Base-by-base conservation (phyloP, 176 grass and related monocot species). In the Zizania latifolia region DNA sequence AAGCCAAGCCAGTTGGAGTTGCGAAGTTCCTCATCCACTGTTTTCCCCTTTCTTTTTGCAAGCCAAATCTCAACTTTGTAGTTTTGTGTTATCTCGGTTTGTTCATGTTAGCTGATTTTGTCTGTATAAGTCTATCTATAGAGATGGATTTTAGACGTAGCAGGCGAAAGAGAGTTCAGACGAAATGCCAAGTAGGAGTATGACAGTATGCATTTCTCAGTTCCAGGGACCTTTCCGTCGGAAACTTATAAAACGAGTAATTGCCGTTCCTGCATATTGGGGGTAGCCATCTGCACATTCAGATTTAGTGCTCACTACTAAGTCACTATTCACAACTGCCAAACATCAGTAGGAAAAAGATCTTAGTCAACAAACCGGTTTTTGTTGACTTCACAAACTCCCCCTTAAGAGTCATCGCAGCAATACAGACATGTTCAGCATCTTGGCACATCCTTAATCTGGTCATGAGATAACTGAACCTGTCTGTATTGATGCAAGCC, bases 401-500 rank as follows among this genome's bases (percentile, higher is more conserved):
- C 10, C 32, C 26, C 53, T 1, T 50, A 17, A 45, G 43, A 19
- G 17, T 0, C 10, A 33, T 71, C 12, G 10, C 22, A 11, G 45
- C 6, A 43, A n/a, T 16, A 48, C 24, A 53, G 38, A 17, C 4
- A 19, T 45, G 14, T 43, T 16, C 10, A 29, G 22, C 22, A 35
- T 62, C 35, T 19, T 36, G 60, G 8, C 32, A 63, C 8, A 63
- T 10, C 17, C 30, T 36, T 63, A 40, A 36, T 29, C 8, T 62
- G 59, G 33, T 37, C 3, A 3, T 36, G 9, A 15, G 21, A 66
- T 26, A 13, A n/a, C n/a, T n/a, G n/a, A n/a, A n/a, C n/a, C n/a
- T n/a, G n/a, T n/a, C n/a, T n/a, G n/a, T n/a, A n/a, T n/a, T n/a
- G 88, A 90, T 22, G 71, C 65, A 62, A 61, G 72, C 43, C 82